A percentile compares a stretch with the other conserved stretches of the same genome.
Conservation (phyloP, 2,329 filamentous ascomycete species). For the Fusarium sp. region DNA sequence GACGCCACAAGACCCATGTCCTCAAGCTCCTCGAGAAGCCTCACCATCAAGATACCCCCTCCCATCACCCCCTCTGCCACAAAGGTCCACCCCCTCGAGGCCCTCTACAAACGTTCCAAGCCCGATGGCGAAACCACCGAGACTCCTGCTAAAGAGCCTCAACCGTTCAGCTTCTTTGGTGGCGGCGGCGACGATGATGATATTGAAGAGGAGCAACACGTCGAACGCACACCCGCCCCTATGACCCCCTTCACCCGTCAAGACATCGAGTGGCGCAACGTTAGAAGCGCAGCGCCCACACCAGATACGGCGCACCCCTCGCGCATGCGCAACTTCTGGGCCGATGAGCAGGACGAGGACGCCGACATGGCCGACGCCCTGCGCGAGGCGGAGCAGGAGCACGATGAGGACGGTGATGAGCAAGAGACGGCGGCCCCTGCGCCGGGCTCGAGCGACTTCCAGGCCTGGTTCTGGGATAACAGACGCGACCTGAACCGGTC, state of each 20-base stretch:
- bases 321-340: slow-evolving; percentile 71
- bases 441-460: slow-evolving; percentile 63
- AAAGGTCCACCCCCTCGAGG: slow-evolving; percentile 85
- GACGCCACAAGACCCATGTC: slow-evolving; percentile 59
- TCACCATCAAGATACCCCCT: slow-evolving; percentile 68
- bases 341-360: slow-evolving; percentile 52
- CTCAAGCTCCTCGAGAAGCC: slow-evolving; percentile 60
- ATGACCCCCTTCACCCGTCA: slow-evolving; percentile 86
- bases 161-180: slow-evolving; percentile 84
- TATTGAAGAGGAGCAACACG: slow-evolving; percentile 60
- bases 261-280: slow-evolving; percentile 78
- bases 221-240: slow-evolving; percentile 60
- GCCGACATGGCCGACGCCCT: slow-evolving; percentile 48
- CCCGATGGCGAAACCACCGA: slow-evolving; percentile 52
- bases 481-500: slow-evolving; percentile 72
- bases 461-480: slow-evolving; percentile 77
- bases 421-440: slow-evolving; percentile 42
- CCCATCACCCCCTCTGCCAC: slow-evolving; percentile 60
- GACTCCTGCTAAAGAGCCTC: slow-evolving; percentile 54
- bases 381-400: slow-evolving; percentile 44
- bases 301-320: slow-evolving; percentile 89
- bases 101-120: slow-evolving; percentile 84
- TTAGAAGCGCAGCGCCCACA: slow-evolving; percentile 92
- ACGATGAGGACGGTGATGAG: slow-evolving; percentile 38
- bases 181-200: slow-evolving; percentile 58